Evolutionary conservation across 768 basidiomycete species (phyloP).

Genomic region (Suillus variegatus): DNA sequence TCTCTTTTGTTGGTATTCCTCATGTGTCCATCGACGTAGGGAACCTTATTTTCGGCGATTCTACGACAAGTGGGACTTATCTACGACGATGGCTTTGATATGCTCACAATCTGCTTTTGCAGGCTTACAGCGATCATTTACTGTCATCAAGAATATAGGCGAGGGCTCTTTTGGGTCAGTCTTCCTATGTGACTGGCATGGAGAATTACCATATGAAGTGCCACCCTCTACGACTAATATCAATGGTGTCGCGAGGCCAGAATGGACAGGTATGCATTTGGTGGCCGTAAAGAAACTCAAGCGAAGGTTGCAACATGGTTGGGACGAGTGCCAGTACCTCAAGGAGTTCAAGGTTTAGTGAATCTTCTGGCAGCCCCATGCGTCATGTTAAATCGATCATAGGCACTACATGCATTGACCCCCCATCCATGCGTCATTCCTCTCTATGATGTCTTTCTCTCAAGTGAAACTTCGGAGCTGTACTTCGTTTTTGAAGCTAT

Average conservation of each 20-base stretch:
- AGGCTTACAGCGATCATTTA: slow-evolving; percentile 89
- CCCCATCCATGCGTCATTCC: slow-evolving; percentile 97
- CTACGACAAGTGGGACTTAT: slow-evolving; percentile 63
- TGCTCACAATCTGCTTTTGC: slow-evolving; percentile 19
- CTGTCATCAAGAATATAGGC: slow-evolving; percentile 93
- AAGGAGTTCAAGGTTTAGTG: slow-evolving; percentile 86
- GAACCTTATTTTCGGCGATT: slow-evolving; percentile 69
- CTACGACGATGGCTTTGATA: slow-evolving; percentile 9
- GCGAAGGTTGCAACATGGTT: slow-evolving; percentile 95
- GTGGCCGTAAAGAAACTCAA: slow-evolving; percentile 99
- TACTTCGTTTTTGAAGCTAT: slow-evolving; percentile 99
- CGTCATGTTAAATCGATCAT: slow-evolving; percentile 19
- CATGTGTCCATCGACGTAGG: slow-evolving; percentile 71
- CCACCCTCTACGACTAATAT: slow-evolving; percentile 93
- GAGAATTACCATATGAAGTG: slow-evolving; percentile 85
- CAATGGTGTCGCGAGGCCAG: slow-evolving; percentile 85
- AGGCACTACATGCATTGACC: slow-evolving; percentile 94
- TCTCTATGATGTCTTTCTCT: slow-evolving; percentile 97
- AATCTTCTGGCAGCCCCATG: slow-evolving; percentile 11
- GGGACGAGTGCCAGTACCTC: slow-evolving; percentile 93
- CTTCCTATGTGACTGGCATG: slow-evolving; percentile 99
- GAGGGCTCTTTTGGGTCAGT: slow-evolving; percentile 99
- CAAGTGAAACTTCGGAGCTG: slow-evolving; percentile 90
- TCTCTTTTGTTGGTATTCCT: slow-evolving; percentile 71
- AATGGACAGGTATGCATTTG: slow-evolving; percentile 91